Evolutionary conservation across 176 grass and related monocot species (phyloP).

Genomic region (Paspalum notatum): DNA sequence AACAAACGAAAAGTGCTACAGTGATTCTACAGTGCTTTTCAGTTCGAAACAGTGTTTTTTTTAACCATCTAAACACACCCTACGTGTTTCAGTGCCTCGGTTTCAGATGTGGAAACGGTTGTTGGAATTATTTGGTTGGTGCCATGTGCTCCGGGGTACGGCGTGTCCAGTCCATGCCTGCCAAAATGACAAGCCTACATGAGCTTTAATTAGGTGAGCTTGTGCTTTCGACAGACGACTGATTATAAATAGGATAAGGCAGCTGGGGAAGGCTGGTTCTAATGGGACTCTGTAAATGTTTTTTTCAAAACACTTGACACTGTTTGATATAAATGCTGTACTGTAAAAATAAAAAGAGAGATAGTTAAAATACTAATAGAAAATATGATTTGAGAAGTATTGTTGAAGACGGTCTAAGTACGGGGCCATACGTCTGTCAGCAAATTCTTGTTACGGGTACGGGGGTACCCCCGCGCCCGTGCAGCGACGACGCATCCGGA

Average conservation of each 20-base stretch:
- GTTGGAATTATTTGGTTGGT: slow-evolving; percentile 13
- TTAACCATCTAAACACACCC: no score
- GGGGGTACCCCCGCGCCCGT: slow-evolving; percentile 8
- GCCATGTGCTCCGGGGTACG: slow-evolving; percentile 33
- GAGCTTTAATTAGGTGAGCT: slow-evolving; percentile 29
- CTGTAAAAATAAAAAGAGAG: no score
- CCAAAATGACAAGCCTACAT: background rate
- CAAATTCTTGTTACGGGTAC: slow-evolving; percentile 20
- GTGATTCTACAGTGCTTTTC: no score
- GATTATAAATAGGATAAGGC: no score
- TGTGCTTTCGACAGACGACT: slow-evolving; percentile 22
- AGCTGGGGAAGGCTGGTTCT: no score
- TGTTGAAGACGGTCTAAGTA: background rate
- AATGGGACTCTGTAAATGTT: no score
- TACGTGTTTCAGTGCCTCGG: background rate
- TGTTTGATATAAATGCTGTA: no score
- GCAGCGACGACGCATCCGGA: slow-evolving; percentile 12
- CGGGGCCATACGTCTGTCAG: background rate
- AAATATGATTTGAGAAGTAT: no score
- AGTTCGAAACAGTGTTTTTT: no score
- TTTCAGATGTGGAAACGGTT: background rate
- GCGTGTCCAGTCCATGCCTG: background rate
- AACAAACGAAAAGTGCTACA: no score
- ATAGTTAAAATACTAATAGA: no score
- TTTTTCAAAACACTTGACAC: no score